Evolutionary conservation across 2,329 filamentous ascomycete genomes (phyloP).

Genomic region (Ceratocystis variospora): DNA sequence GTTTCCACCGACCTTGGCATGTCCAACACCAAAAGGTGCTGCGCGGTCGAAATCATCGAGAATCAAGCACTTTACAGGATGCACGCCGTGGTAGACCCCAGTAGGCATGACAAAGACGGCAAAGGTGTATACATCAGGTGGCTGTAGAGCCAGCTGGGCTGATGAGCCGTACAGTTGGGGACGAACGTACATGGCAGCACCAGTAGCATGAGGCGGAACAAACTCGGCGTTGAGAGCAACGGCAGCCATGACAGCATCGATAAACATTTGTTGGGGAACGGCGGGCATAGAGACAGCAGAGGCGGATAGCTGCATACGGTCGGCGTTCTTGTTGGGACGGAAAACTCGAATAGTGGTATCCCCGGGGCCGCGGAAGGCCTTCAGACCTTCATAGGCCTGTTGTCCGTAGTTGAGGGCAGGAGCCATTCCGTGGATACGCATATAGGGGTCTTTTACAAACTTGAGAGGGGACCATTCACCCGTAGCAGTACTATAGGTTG

Average conservation of each 20-base stretch:
- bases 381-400: slow-evolving; percentile 96
- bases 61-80: slow-evolving; percentile 76
- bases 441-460: slow-evolving; percentile 71
- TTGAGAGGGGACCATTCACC: slow-evolving; percentile 63
- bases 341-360: slow-evolving; percentile 67
- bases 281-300: slow-evolving; percentile 70
- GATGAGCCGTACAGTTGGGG: slow-evolving; percentile 78
- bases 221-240: slow-evolving; percentile 80
- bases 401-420: slow-evolving; percentile 94
- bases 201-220: slow-evolving; percentile 78
- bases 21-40: slow-evolving; percentile 79
- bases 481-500: slow-evolving; percentile 60
- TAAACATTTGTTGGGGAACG: slow-evolving; percentile 63
- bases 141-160: slow-evolving; percentile 72
- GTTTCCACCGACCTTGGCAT: slow-evolving; percentile 90
- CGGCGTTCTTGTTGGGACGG: slow-evolving; percentile 72
- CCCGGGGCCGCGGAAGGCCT: slow-evolving; percentile 72
- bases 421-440: slow-evolving; percentile 88
- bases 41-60: slow-evolving; percentile 88
- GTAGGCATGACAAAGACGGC: slow-evolving; percentile 81
- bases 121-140: slow-evolving; percentile 87
- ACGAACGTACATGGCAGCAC: slow-evolving; percentile 83
- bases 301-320: slow-evolving; percentile 71
- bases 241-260: slow-evolving; percentile 62
- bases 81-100: slow-evolving; percentile 82